Evolutionary conservation across 1,139 yeast genomes (phyloP).

Genomic region (Blastobotrys ciferrii): DNA sequence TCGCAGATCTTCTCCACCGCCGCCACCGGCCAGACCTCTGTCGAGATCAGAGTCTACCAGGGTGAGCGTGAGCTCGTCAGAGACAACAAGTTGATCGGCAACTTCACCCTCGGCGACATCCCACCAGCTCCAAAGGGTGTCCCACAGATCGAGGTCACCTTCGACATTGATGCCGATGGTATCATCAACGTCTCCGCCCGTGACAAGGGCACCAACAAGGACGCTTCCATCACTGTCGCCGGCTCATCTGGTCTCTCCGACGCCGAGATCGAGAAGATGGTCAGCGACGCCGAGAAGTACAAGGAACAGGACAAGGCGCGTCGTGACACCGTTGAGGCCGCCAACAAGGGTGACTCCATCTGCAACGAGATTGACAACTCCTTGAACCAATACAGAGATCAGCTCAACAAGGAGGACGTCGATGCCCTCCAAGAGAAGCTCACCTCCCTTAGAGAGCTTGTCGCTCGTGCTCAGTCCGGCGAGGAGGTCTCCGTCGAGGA

Average conservation of each 20-base stretch:
- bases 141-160: slow-evolving; percentile 97
- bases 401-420: slow-evolving; percentile 82
- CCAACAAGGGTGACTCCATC: slow-evolving; percentile 96
- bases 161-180: slow-evolving; percentile 98
- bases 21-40: slow-evolving; percentile 98
- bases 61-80: slow-evolving; percentile 99
- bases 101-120: slow-evolving; percentile 92
- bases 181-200: slow-evolving; percentile 98
- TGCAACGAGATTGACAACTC: slow-evolving; percentile 96
- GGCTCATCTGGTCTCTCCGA: slow-evolving; percentile 98
- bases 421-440: slow-evolving; percentile 81
- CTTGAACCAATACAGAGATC: slow-evolving; percentile 90
- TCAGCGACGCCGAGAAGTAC: slow-evolving; percentile 95
- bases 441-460: slow-evolving; percentile 78
- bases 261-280: slow-evolving; percentile 97
- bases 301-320: slow-evolving; percentile 95
- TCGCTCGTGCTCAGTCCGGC: slow-evolving; percentile 93
- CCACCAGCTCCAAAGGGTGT: slow-evolving; percentile 99
- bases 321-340: slow-evolving; percentile 89
- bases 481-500: slow-evolving; percentile 79
- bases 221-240: slow-evolving; percentile 97
- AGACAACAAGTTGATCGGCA: slow-evolving; percentile 98
- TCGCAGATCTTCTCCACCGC: slow-evolving; percentile 98
- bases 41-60: slow-evolving; percentile 98
- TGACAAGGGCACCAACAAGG: slow-evolving; percentile 98